Base-by-base conservation (phyloP, 768 basidiomycete genomes). In the Porphyrellus cyaneotinctus region DNA sequence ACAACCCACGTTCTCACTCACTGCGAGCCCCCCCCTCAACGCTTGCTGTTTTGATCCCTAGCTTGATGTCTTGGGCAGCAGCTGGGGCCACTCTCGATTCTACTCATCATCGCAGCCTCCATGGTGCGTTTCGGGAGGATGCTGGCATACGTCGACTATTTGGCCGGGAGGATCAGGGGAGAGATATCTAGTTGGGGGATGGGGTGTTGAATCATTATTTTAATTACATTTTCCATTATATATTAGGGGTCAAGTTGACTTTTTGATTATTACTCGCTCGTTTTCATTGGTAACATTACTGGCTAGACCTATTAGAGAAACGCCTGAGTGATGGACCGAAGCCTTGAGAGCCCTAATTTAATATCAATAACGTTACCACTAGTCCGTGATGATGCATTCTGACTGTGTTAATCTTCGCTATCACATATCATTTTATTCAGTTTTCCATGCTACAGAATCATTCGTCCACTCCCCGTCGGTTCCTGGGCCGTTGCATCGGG, bases 51-150 rank as follows among this genome's bases (percentile, higher is more conserved):
- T 56, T 74, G 5, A 62, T 75, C 38, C 73, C 71, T 8, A 62
- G 54, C 48, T 49, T 74, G 39, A 66, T 68, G 5, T 67, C 73
- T 18, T 72, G 74, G 74, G 58, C 70, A 32, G 54, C 65, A 12
- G 57, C 64, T 24, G 60, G 69, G 15, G 49, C 43, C 30, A n/a
- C 49, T n/a, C 45, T 61, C 1, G 68, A 72, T 5, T 49, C 58
- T 12, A 45, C 57, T 33, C 43, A 49, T 18, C 22, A 46, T 39
- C 60, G 39, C 52, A 57, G 18, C 49, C 30, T 52, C n/a, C 50
- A 35, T 6, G 30, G 48, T 4, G 42, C 17, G 30, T 11, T 55
- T 31, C 56, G 59, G 28, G 67, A 64, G 20, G 63, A 69, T 8
- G 42, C 49, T 30, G 50, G 56, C 12, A 38, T 60, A 18, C 64